Conservation (phyloP, 2,329 filamentous ascomycete genomes). For the Teratosphaeria pseudoeucalypti region DNA sequence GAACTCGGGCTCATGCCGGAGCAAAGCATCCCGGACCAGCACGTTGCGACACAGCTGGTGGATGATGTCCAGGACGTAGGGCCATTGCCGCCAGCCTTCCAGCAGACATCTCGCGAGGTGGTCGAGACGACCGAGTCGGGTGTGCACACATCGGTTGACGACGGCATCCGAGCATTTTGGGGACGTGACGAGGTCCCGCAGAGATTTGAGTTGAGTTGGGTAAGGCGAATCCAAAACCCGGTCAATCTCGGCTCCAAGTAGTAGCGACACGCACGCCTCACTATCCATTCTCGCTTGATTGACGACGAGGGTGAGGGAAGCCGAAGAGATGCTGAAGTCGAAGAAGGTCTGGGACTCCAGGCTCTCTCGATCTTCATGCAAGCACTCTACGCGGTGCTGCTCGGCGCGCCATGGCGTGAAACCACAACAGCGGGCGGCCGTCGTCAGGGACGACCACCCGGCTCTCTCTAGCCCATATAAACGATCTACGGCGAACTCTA, state of each 20-base stretch:
- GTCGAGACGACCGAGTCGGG: slow-evolving; percentile 40
- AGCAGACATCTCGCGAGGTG: slow-evolving; percentile 36
- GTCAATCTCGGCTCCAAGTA: slow-evolving; percentile 17
- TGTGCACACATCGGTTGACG: slow-evolving; percentile 37
- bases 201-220: slow-evolving; percentile 23
- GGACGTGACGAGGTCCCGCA: slow-evolving; percentile 25
- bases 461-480: neutral
- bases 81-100: slow-evolving; percentile 41
- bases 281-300: neutral
- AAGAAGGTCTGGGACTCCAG: neutral
- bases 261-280: neutral
- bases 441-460: neutral
- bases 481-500: no score
- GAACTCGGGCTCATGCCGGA: slow-evolving; percentile 21
- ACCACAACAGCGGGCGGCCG: neutral
- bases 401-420: no score
- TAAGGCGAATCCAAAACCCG: slow-evolving; percentile 23
- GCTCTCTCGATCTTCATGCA: neutral
- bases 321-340: neutral
- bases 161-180: slow-evolving; percentile 21
- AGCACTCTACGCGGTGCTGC: neutral
- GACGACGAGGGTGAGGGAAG: neutral
- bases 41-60: slow-evolving; percentile 31
- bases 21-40: slow-evolving; percentile 21
- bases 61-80: slow-evolving; percentile 41